Evolutionary conservation across 2,329 filamentous ascomycete genomes (phyloP), one percentile per base, ranked within the genome.

Genomic region (Ramularia endophylla): DNA sequence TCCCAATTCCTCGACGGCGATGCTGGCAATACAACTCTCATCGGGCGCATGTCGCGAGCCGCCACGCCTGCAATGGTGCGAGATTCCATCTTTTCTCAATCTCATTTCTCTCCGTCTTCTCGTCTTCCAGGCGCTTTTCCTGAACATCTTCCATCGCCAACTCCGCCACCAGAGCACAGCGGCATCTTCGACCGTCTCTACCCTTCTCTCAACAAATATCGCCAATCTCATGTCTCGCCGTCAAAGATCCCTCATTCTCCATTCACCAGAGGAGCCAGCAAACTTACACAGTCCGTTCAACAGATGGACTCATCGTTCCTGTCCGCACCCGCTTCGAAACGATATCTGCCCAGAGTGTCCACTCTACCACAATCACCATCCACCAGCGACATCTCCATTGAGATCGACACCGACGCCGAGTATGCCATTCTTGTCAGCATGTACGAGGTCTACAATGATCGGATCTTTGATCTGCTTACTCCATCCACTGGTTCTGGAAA

Each of bases 371-470:
- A 83, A 43, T 68, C 73, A 5, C 90, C 90, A 7, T 81, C 88
- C 49, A 78, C 95, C 38, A 79, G 80, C 63, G 73, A 81, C 38
- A 70, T 94, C 31, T 69, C 74, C 4, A 72, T 94, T 0, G 73
- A 78, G 0, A 71, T 80, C 35, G 84, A 89, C 47, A 71, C 73
- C 1, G 75, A 76, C 15, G 78, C 83, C 40, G 87, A 95, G 53
- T 95, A 95, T 55, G 83, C 85, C 4, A 80, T 98, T 40, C 71
- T 98, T 8, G 75, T 98, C 16, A 95, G 88, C 40, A 98, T 98
- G 89, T 97, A 97, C 65, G 92, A 98, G 64, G 90, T 98, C 1
- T 95, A 98, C 70, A 98, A 98, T 59, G 90, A 98, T 66, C 82
- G 89, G 27, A 97, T 98, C 52, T 97, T 94, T 62, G 92, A 98